Conservation (phyloP, 352 stramenopile species). For the Plasmopara viticola region DNA sequence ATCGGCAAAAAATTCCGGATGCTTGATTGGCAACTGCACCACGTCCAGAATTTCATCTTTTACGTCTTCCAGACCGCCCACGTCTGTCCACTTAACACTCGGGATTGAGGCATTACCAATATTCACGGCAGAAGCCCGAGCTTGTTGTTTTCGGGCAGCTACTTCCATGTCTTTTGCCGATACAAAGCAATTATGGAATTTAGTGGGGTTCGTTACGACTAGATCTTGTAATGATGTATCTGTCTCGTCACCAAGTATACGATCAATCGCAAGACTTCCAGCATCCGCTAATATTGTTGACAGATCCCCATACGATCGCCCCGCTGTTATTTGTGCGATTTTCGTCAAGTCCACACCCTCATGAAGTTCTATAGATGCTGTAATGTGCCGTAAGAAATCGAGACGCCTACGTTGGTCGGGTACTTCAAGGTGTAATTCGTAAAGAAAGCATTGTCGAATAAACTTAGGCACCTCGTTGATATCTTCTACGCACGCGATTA, state of each 20-base stretch:
- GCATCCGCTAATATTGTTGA: conserved; percentile 59
- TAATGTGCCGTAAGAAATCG: conserved; percentile 47
- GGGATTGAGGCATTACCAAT: conserved; percentile 78
- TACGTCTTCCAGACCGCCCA: conserved; percentile 97
- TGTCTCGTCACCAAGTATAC: conserved; percentile 26
- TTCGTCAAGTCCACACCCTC: conserved; percentile 47
- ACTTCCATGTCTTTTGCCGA: conserved; percentile 39
- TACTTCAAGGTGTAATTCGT: conserved; percentile 62
- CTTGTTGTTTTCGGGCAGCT: conserved; percentile 59
- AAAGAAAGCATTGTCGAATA: conserved; percentile 75
- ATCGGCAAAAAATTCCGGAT: conserved; percentile 75
- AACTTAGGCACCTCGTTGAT: conserved; percentile 73
- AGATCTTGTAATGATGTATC: conserved; percentile 20
- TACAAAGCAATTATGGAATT: conserved; percentile 26
- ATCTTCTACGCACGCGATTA: conserved; percentile 77
- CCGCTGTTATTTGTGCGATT: conserved; percentile 61
- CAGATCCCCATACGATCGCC: conserved; percentile 70
- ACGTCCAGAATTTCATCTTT: conserved; percentile 95
- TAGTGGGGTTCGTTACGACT: conserved; percentile 18
- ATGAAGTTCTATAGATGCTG: conserved; percentile 29
- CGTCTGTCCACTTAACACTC: conserved; percentile 97
- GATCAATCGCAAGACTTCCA: conserved; percentile 42
- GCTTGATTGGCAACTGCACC: conserved; percentile 78
- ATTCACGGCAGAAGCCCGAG: conserved; percentile 55
- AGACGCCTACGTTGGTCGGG: conserved; percentile 50